Percentiles rank a stretch among this genome's conserved stretches.
phyloP scores from a whole-genome alignment of 495 filamentous ascomycete species.

The Aspergillus egyptiacus region DNA sequence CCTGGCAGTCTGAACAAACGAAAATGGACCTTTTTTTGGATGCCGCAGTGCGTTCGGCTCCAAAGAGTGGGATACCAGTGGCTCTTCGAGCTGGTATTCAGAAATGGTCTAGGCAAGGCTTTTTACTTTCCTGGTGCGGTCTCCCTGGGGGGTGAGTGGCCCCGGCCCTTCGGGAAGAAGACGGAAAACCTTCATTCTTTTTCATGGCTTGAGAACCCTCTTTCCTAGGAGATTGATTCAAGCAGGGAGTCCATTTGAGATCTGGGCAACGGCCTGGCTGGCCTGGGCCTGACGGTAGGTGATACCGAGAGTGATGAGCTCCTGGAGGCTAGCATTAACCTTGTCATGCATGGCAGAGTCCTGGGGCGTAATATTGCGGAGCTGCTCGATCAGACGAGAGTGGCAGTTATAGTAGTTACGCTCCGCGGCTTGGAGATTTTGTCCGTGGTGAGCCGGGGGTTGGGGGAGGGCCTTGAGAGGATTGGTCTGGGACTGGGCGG shows the following conservation, averaged over 20 bases:
- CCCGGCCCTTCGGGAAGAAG: too few species aligned
- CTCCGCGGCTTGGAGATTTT: slow-evolving; percentile 42
- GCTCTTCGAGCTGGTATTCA: too few species aligned
- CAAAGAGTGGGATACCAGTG: too few species aligned
- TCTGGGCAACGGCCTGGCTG: slow-evolving; percentile 37
- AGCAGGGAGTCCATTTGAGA: slow-evolving; percentile 32
- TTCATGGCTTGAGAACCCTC: too few species aligned
- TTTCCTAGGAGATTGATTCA: slow-evolving; percentile 21
- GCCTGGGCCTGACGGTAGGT: slow-evolving; percentile 44
- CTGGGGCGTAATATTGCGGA: slow-evolving; percentile 38
- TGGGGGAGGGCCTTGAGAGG: slow-evolving; percentile 32
- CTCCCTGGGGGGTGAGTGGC: too few species aligned
- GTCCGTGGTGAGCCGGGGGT: slow-evolving; percentile 33
- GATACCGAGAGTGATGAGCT: slow-evolving; percentile 41
- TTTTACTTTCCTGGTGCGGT: too few species aligned
- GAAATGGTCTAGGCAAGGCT: too few species aligned
- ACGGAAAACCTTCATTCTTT: too few species aligned
- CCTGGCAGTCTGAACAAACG: too few species aligned
- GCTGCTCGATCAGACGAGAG: slow-evolving; percentile 36
- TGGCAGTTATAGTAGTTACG: slow-evolving; percentile 42
- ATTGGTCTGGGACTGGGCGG: slow-evolving; percentile 36
- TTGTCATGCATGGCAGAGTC: slow-evolving; percentile 42
- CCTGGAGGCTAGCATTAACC: slow-evolving; percentile 45
- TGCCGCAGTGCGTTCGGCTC: too few species aligned
- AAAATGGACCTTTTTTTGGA: too few species aligned